These are phyloP conservation scores for Plasmodium vinckei DNA, from an alignment of 169 alveolate species.

Conservation along the genomic window DNA sequence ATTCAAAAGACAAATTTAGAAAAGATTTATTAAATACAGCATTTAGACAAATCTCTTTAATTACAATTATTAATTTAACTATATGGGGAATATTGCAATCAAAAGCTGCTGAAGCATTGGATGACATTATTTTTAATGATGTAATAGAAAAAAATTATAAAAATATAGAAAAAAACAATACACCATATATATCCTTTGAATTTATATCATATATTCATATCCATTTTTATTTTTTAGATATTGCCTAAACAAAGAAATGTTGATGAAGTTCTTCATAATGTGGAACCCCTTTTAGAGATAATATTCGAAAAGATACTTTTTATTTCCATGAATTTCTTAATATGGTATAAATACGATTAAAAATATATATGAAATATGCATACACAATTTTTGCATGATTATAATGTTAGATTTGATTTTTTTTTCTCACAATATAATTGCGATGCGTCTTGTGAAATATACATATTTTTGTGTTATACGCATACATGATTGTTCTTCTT, in stretches of 20 bases:
- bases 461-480: neutral
- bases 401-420: no score
- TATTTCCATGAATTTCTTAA: constrained; percentile 82
- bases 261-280: constrained; percentile 76
- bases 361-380: neutral
- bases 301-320: constrained; percentile 85
- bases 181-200: neutral
- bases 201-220: neutral
- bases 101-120: constrained; percentile 85
- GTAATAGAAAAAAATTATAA: constrained; percentile 35
- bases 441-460: no score
- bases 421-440: no score
- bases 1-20: constrained; percentile 85
- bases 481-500: neutral
- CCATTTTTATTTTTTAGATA: constrained; percentile 23
- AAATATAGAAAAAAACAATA: neutral
- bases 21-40: constrained; percentile 86
- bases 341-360: constrained; percentile 71
- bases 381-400: no score
- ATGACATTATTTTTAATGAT: constrained; percentile 80
- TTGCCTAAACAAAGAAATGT: constrained; percentile 73
- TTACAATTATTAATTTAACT: constrained; percentile 85
- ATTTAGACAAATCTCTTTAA: constrained; percentile 86
- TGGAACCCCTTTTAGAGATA: constrained; percentile 80
- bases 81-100: constrained; percentile 89